Evolutionary conservation across 2,329 filamentous ascomycete genomes (phyloP), one percentile per base, ranked within the genome.

Genomic region (Diplodia sapinea): DNA sequence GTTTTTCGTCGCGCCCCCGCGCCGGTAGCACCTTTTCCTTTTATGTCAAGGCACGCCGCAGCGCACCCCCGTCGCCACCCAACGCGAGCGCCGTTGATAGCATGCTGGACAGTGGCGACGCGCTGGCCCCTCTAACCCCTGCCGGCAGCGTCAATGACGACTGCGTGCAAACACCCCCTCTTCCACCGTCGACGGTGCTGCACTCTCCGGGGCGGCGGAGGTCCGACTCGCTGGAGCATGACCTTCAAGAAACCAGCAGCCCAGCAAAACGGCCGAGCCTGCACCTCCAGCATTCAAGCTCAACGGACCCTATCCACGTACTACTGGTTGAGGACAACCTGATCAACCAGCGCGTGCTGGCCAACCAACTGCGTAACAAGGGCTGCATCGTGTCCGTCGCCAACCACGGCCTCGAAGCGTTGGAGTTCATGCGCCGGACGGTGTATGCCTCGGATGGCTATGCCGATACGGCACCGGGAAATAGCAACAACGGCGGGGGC

Each of bases 21-120:
- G 29, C n/a, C 33, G 78, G 78, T 2, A 79, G 77, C 12, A 82
- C 79, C 0, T 83, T 83, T 68, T 80, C 77, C 1, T 83, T 83
- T 71, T 83, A 81, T 70, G 76, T 82, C 72, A 78, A 78, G 59
- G 72, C 76, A 1, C 69, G 74, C 38, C 72, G 76, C 8, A 73
- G 73, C 8, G 68, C 26, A 65, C 70, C 12, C 6, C 55, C 54
- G 13, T 15, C 43, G 17, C 17, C 31, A 7, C 20, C n/a, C 7
- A 12, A 56, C 15, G 23, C 23, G 9, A 8, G 3, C 1, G 4
- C 13, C 23, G 23, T 4, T 52, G 23, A 17, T 1, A 2, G 33
- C n/a, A 13, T 36, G 17, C 20, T 20, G 15, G 40, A 52, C 5
- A 31, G 36, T 23, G n/a, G 11, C 17, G 43, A 57, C 2, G n/a